Evolutionary conservation across 2,329 filamentous ascomycete genomes (phyloP).

Genomic region (Scedosporium apiospermum): DNA sequence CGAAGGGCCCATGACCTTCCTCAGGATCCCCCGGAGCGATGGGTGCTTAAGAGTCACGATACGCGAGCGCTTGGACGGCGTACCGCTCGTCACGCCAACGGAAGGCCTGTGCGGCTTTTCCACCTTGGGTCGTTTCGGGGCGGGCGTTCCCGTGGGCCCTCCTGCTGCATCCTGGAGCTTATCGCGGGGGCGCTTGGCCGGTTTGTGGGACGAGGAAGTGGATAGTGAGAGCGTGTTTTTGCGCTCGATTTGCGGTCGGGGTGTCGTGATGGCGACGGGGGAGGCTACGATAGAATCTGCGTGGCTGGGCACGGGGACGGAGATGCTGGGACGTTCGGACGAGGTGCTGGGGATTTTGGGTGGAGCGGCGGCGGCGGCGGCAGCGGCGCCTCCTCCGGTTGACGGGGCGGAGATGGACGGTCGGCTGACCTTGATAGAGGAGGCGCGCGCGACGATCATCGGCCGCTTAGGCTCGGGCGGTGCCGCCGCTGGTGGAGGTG

Average conservation of each 20-base stretch:
- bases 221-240: constrained; percentile 8
- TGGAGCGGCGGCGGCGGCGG: background rate
- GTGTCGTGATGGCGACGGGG: background rate
- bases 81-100: background rate
- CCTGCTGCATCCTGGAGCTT: background rate
- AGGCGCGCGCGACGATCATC: constrained; percentile 10
- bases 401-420: background rate
- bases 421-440: constrained; percentile 8
- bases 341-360: background rate
- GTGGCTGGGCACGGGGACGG: constrained; percentile 2
- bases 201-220: background rate
- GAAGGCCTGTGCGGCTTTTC: background rate
- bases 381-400: background rate
- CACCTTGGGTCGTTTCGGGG: background rate
- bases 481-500: background rate
- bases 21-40: constrained; percentile 4
- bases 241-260: constrained; percentile 4
- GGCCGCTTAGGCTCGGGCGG: constrained; percentile 7
- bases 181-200: constrained; percentile 2
- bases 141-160: background rate
- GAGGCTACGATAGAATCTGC: constrained; percentile 3
- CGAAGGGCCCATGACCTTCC: background rate
- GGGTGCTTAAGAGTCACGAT: constrained; percentile 5
- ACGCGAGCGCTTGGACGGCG: background rate
- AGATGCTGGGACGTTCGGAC: background rate